phyloP scores from a whole-genome alignment of 2,329 filamentous ascomycete species.

The Cordyceps sp. region DNA sequence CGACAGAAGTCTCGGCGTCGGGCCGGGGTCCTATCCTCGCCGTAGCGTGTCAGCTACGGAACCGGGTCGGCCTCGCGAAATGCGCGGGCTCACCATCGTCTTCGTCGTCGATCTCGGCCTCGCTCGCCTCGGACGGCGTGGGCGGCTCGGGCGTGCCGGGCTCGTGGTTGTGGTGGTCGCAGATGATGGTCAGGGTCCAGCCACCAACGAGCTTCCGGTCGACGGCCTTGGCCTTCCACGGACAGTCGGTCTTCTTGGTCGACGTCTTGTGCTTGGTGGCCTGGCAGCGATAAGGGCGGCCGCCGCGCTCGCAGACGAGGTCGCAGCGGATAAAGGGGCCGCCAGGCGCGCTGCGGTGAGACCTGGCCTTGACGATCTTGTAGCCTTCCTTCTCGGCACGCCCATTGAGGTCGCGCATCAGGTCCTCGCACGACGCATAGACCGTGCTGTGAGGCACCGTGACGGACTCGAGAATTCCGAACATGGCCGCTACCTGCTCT shows the following conservation, averaged over 20 bases:
- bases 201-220: conserved; percentile 24
- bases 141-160: conserved; percentile 25
- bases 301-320: conserved; percentile 27
- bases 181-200: conserved; percentile 26
- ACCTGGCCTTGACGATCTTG: conserved; percentile 27
- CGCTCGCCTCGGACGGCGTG: conserved; percentile 14
- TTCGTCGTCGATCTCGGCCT: conserved; percentile 17
- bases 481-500: conserved; percentile 24
- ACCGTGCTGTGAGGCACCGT: conserved; percentile 18
- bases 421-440: conserved; percentile 23
- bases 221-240: conserved; percentile 28
- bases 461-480: conserved; percentile 24
- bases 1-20: conserved; percentile 19
- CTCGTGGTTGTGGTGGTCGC: conserved; percentile 27
- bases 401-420: conserved; percentile 21
- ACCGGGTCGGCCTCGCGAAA: too few relatives aligned
- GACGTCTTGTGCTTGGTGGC: conserved; percentile 27
- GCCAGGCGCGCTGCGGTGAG: conserved; percentile 22
- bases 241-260: conserved; percentile 28
- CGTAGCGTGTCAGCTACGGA: not conserved
- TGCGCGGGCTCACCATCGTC: conserved; percentile 7
- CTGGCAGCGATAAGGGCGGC: conserved; percentile 24
- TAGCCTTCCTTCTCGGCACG: conserved; percentile 27
- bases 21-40: conserved; percentile 13
- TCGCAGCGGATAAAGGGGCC: conserved; percentile 25